Conservation (phyloP, 2,329 filamentous ascomycete species). For the Pseudogymnoascus sp. region DNA sequence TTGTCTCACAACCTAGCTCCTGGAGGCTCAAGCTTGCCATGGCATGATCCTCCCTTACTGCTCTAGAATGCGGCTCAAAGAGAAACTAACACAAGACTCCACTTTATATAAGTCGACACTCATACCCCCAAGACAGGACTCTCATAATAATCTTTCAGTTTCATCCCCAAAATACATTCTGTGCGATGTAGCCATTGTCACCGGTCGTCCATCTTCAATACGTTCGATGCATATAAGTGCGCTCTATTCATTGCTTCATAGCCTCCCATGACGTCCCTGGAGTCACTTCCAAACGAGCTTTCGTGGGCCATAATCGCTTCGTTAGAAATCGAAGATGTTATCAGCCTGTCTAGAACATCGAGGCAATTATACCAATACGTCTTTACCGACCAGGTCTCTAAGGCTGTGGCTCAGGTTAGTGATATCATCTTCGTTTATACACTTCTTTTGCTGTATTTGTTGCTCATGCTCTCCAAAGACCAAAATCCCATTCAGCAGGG, state of each 20-base stretch:
- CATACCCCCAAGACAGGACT: background rate
- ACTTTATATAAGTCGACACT: background rate
- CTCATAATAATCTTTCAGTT: background rate
- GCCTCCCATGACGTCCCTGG: slow-evolving; percentile 14
- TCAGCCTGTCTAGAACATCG: slow-evolving; percentile 23
- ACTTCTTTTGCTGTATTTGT: background rate
- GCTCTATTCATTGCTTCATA: background rate
- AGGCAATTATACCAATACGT: slow-evolving; percentile 21
- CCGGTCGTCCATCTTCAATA: background rate
- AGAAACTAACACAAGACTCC: background rate
- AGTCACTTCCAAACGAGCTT: slow-evolving; percentile 26
- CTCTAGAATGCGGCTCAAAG: background rate
- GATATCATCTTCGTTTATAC: slow-evolving; percentile 11
- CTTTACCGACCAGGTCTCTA: slow-evolving; percentile 24
- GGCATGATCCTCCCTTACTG: background rate
- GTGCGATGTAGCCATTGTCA: background rate
- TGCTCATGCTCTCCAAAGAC: slow-evolving; percentile 15
- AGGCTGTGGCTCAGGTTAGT: slow-evolving; percentile 22
- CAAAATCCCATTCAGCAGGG: slow-evolving; percentile 24
- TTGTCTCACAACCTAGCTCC: no score
- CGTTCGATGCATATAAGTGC: background rate
- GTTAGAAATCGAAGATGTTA: slow-evolving; percentile 26
- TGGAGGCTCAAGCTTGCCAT: no score
- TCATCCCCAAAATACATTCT: background rate
- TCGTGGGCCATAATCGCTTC: slow-evolving; percentile 22